Conservation (phyloP, 305 asterid species). For the Fraxinus velutina region DNA sequence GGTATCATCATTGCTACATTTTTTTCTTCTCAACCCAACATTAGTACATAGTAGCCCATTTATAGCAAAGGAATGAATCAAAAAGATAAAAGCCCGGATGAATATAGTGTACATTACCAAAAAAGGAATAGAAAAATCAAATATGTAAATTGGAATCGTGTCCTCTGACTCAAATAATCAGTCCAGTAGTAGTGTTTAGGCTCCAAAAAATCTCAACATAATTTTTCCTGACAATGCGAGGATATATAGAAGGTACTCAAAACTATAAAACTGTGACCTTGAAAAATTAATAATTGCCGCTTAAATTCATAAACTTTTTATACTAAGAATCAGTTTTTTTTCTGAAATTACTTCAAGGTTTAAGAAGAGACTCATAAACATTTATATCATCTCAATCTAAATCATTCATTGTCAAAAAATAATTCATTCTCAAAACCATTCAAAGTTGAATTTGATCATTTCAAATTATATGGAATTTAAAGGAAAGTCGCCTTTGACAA, state of each 20-base stretch:
- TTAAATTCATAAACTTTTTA: not conserved
- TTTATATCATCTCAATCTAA: not conserved
- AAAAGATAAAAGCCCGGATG: not conserved
- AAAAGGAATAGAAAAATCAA: not conserved
- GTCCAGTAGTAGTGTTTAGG: not conserved
- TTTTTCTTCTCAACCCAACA: not conserved
- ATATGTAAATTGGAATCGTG: not conserved
- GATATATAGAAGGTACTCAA: not conserved
- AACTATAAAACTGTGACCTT: not conserved
- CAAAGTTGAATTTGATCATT: not conserved
- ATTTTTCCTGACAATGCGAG: not conserved
- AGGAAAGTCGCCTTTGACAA: not conserved
- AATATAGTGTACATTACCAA: not conserved
- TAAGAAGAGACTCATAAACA: not conserved
- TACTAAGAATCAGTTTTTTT: not conserved
- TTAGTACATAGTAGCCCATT: not conserved
- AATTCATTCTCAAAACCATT: not conserved
- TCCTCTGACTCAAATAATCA: not conserved
- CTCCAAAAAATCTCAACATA: not conserved
- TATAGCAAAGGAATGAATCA: not conserved
- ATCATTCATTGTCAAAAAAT: not conserved
- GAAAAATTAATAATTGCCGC: not conserved
- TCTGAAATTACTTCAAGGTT: not conserved
- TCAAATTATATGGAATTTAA: not conserved
- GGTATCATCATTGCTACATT: not conserved